Percentiles rank a stretch among this genome's conserved stretches.
Evolutionary conservation across 345 rosid genomes (phyloP).

Genomic region (Eucalyptus shirleyi): DNA sequence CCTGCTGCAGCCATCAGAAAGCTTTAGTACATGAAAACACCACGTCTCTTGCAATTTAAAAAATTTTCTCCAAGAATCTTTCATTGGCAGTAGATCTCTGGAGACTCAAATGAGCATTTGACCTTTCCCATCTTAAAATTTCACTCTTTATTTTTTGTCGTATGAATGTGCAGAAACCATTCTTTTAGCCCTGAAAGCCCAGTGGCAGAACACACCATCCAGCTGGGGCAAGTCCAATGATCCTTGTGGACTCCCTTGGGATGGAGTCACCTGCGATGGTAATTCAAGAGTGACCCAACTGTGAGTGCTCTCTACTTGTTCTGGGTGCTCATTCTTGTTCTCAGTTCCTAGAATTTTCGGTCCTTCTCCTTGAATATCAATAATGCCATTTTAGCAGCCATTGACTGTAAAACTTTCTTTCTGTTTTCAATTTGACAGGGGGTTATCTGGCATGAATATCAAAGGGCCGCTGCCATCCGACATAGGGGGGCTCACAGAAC

Average conservation of each 20-base stretch:
- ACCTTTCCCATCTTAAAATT: not conserved
- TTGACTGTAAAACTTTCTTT: not conserved
- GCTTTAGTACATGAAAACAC: not conserved
- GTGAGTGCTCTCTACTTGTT: conserved; percentile 26
- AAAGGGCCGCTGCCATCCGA: conserved; percentile 75
- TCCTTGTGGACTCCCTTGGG: conserved; percentile 86
- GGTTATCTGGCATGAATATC: conserved; percentile 74
- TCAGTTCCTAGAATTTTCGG: not conserved
- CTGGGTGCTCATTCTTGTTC: not conserved
- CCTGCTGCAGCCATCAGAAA: not conserved
- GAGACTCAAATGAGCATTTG: not conserved
- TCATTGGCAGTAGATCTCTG: not conserved
- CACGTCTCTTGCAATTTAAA: not conserved
- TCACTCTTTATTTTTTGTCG: not conserved
- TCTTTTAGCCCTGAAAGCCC: conserved; percentile 61
- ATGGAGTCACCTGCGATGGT: conserved; percentile 65
- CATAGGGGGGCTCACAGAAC: conserved; percentile 69
- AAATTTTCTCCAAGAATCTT: not conserved
- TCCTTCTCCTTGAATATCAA: not conserved
- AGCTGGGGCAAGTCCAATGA: conserved; percentile 63
- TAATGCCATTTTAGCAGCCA: not conserved
- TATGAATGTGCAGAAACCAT: conserved; percentile 37
- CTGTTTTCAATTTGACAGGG: conserved; percentile 25
- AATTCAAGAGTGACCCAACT: conserved; percentile 61
- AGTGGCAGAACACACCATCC: conserved; percentile 73